Conservation (phyloP, 1,284 basidiomycete species). For the Mixia osmundae region DNA sequence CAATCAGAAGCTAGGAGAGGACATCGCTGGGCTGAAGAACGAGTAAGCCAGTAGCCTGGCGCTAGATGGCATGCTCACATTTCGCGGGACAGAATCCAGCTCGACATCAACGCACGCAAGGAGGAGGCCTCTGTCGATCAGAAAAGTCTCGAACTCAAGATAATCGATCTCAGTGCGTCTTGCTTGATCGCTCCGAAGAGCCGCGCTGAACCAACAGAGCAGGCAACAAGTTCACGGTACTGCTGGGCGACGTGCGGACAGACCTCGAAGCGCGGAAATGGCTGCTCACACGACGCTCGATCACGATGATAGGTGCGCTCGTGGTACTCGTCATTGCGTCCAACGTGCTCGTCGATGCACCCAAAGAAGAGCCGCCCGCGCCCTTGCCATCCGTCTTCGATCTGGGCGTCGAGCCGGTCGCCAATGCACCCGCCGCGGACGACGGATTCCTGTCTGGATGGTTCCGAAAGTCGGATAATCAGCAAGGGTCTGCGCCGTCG, state of each 20-base stretch:
- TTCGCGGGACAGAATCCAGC: slow-evolving; percentile 44
- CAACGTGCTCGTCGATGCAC: no score
- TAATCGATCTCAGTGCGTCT: slow-evolving; percentile 81
- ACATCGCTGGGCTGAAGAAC: slow-evolving; percentile 66
- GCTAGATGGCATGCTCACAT: slow-evolving; percentile 3
- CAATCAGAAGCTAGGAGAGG: slow-evolving; percentile 81
- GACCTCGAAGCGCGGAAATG: slow-evolving; percentile 18
- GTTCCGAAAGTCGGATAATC: no score
- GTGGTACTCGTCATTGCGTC: no score
- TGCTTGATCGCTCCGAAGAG: no score
- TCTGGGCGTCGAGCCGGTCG: no score
- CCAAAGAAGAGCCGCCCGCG: no score
- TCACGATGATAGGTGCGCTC: no score
- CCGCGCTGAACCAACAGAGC: no score
- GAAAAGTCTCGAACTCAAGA: slow-evolving; percentile 63
- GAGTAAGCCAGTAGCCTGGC: slow-evolving; percentile 28
- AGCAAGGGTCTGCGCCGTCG: no score
- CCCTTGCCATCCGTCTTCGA: no score
- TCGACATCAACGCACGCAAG: slow-evolving; percentile 85
- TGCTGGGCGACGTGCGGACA: slow-evolving; percentile 50
- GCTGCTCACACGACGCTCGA: slow-evolving; percentile 15
- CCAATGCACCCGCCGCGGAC: no score
- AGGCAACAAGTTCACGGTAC: slow-evolving; percentile 65
- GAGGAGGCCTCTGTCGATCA: slow-evolving; percentile 72
- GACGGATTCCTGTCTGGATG: no score